These are phyloP conservation scores for Penicillium sp. DNA, from an alignment of 2,329 filamentous ascomycete species.

Conservation along the genomic window DNA sequence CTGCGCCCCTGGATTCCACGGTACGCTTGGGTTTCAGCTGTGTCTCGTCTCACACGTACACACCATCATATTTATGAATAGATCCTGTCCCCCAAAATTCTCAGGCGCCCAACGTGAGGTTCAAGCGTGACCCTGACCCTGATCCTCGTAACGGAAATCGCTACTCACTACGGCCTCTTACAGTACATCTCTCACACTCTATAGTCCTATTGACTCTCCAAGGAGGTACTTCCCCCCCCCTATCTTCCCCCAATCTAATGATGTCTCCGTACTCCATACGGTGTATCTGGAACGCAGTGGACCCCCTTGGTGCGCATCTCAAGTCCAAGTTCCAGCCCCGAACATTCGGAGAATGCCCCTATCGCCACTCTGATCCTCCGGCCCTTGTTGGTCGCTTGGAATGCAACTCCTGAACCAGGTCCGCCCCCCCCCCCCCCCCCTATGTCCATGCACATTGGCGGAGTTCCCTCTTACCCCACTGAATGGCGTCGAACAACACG, in stretches of 20 bases:
- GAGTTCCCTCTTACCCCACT: neutral
- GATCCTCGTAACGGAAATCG: neutral
- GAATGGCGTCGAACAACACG: neutral
- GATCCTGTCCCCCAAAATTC: neutral
- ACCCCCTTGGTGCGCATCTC: neutral
- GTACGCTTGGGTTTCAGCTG: neutral
- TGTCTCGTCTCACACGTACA: neutral
- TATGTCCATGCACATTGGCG: neutral
- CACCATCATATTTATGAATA: neutral
- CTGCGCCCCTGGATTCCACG: constrained; percentile 12
- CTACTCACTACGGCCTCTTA: no score
- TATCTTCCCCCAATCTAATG: neutral
- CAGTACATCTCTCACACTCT: no score
- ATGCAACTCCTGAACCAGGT: neutral
- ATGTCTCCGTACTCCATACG: no score
- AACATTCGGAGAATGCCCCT: neutral
- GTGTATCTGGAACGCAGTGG: neutral
- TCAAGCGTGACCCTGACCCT: neutral
- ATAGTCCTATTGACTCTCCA: no score
- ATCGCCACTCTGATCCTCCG: neutral
- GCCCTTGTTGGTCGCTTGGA: neutral
- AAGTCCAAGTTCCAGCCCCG: neutral
- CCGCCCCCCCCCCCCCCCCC: no score
- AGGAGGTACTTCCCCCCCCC: neutral
- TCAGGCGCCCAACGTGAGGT: neutral